These are phyloP conservation scores for Polygonum aviculare DNA, from an alignment of 148 eudicot genomes.

Conservation along the genomic window DNA sequence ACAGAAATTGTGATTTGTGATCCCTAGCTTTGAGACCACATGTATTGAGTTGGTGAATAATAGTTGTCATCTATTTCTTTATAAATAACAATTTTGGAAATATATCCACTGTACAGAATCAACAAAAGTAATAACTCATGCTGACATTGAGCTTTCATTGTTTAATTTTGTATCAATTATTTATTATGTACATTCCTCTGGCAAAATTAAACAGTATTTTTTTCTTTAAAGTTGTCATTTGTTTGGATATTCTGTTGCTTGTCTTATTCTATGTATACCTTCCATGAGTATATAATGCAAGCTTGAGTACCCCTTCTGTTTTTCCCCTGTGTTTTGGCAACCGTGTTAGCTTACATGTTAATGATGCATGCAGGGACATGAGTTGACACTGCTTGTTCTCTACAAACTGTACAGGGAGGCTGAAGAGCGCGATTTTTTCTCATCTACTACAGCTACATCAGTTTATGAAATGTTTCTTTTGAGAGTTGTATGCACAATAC, in stretches of 20 bases:
- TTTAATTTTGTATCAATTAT: neutral
- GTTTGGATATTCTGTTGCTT: neutral
- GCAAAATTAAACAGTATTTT: neutral
- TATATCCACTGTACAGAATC: neutral
- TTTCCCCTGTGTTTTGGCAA: neutral
- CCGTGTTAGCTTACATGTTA: slow-evolving; percentile 18
- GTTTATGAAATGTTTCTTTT: slow-evolving; percentile 86
- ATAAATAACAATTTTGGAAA: neutral
- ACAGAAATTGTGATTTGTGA: neutral
- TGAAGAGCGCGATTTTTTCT: slow-evolving; percentile 79
- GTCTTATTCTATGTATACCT: neutral
- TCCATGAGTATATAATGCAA: neutral
- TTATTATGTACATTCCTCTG: neutral
- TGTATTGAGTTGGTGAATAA: neutral
- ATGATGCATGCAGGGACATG: slow-evolving; percentile 68
- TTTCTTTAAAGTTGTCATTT: neutral
- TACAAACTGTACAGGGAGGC: slow-evolving; percentile 85
- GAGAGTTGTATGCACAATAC: slow-evolving; percentile 51
- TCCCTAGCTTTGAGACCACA: neutral
- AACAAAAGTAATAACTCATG: neutral
- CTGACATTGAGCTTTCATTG: neutral
- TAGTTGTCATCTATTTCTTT: neutral
- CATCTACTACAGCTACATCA: slow-evolving; percentile 80
- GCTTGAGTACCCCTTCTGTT: neutral
- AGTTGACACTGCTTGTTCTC: slow-evolving; percentile 91